Evolutionary conservation across 805 yeast species (phyloP), one percentile per base, ranked within the genome.

Genomic region (Saturnispora kantuleensis): DNA sequence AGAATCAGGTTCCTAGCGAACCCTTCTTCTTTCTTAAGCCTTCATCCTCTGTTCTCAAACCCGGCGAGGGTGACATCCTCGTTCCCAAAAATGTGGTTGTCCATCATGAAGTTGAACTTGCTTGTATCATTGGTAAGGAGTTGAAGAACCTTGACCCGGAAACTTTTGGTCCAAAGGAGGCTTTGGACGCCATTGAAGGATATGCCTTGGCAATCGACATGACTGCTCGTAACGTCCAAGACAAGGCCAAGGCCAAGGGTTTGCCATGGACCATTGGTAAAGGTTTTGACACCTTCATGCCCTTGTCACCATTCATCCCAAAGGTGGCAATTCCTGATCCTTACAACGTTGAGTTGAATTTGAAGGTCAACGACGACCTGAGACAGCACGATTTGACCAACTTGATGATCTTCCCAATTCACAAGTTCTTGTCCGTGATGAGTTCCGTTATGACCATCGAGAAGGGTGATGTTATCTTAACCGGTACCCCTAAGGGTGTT

Each of bases 401-500:
- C 50, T 69, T 89, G 59, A 93, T 93, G 98, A 68, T 90, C 47
- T 88, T 85, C 73, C 82, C 88, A 39, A 79, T 93, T 57, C 89
- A 88, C 56, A 74, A 77, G 54, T 81, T 93, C 49, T 68, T 93
- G 49, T 73, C 84, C 45, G 76, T 82, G 42, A 83, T 89, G 78
- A 83, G 95, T 4, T 65, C 79, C n/a, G 79, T 86, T 55, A 90
- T 90, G 90, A 86, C 97, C 4, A 69, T 93, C 46, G 79, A 89
- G 55, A 80, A 85, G 44, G 96, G 96, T 29, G 98, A 93, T 58
- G 71, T 93, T 50, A 79, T 93, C 47, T 70, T 93, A 42, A 93
- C 98, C 1, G 98, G 98, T 13, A 93, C 98, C 1, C 98, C 98
- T 38, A 86, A 88, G 62, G 98, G 98, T 13, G 98, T 93, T n/a